These are phyloP conservation scores for Abrus pulchellus DNA, from an alignment of 306 rosid species.

Conservation along the genomic window DNA sequence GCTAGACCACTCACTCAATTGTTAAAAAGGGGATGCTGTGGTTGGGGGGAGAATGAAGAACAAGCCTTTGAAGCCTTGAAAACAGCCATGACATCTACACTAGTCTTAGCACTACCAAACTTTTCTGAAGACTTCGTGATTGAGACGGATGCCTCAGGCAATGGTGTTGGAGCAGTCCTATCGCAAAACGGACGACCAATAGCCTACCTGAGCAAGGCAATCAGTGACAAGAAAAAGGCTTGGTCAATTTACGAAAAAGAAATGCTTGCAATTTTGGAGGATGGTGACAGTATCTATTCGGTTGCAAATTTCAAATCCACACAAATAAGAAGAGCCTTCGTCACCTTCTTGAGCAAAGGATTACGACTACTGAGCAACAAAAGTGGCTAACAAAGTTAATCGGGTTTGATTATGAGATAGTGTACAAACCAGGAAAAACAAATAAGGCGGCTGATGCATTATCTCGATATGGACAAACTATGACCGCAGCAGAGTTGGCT, in stretches of 20 bases:
- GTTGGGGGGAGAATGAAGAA: background rate
- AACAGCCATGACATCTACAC: background rate
- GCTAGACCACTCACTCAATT: background rate
- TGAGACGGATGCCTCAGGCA: no score
- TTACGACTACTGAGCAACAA: background rate
- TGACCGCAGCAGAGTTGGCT: no score
- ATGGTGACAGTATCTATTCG: background rate
- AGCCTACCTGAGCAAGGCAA: background rate
- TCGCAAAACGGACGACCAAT: background rate
- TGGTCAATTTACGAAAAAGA: background rate
- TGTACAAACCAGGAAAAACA: no score
- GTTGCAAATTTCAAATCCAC: background rate
- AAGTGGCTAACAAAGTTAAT: background rate
- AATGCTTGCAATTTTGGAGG: background rate
- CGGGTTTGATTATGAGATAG: no score
- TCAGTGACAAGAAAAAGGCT: background rate
- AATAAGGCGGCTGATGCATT: no score
- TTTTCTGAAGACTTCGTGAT: no score
- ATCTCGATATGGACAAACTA: no score
- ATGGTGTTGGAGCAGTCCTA: background rate
- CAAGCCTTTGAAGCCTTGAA: background rate
- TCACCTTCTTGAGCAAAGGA: background rate
- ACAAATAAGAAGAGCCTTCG: background rate
- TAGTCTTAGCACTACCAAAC: no score
- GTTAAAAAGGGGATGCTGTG: background rate